These are phyloP conservation scores for Coniella vitis DNA, from an alignment of 2,329 filamentous ascomycete species.

Conservation along the genomic window DNA sequence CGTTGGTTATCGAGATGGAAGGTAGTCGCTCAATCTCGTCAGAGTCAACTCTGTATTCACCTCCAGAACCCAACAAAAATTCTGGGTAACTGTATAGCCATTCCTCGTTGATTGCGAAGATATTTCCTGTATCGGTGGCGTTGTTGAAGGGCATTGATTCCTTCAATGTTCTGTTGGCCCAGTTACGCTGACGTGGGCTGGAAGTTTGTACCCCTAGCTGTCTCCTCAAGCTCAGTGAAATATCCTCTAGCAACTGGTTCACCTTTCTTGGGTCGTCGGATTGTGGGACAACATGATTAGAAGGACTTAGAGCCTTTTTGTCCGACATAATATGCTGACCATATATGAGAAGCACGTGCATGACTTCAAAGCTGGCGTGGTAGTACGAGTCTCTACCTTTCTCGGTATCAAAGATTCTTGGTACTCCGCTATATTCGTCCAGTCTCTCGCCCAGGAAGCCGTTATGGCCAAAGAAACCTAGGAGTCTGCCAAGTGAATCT, in stretches of 20 bases:
- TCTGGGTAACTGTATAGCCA: constrained; percentile 1
- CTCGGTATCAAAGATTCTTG: background rate
- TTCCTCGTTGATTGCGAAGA: background rate
- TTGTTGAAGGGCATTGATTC: background rate
- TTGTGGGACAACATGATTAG: too few relatives aligned
- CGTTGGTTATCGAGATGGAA: background rate
- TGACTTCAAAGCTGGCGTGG: background rate
- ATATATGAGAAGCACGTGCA: background rate
- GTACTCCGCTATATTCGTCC: background rate
- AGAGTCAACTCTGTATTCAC: background rate
- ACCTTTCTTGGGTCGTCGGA: background rate
- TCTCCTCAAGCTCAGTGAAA: background rate
- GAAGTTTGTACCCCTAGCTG: background rate
- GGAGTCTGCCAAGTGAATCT: background rate
- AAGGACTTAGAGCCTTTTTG: too few relatives aligned
- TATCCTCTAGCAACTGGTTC: background rate
- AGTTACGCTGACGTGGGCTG: background rate
- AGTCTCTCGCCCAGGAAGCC: background rate
- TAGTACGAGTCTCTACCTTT: background rate
- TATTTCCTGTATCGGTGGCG: background rate
- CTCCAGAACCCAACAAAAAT: background rate
- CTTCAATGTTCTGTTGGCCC: background rate
- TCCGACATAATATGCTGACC: background rate
- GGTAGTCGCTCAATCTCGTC: background rate
- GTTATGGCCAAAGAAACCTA: background rate